Conservation (phyloP, 768 basidiomycete species). For the Tulasnella sp. region DNA sequence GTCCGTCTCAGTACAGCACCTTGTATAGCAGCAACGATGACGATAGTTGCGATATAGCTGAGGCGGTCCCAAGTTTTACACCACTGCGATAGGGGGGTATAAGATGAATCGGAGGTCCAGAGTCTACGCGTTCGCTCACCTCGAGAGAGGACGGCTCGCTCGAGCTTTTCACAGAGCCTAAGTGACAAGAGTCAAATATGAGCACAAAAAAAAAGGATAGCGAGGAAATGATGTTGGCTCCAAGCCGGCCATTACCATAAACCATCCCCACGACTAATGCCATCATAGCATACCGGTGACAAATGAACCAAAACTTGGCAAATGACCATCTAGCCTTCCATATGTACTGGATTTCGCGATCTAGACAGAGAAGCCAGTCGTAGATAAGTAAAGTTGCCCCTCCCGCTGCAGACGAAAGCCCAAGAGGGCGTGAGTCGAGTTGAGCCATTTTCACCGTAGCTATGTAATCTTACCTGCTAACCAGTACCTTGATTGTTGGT, state of each 20-base stretch:
- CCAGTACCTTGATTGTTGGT: background rate
- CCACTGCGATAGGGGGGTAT: background rate
- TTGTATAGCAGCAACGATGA: background rate
- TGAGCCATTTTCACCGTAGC: background rate
- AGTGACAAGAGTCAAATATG: background rate
- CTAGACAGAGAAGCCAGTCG: background rate
- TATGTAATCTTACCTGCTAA: background rate
- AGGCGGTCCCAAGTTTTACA: background rate
- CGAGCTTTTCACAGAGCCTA: background rate
- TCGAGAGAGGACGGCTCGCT: background rate
- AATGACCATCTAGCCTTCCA: constrained; percentile 1
- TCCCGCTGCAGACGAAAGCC: background rate
- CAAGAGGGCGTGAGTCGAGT: background rate
- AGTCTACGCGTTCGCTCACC: background rate
- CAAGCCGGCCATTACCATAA: background rate
- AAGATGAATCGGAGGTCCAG: background rate
- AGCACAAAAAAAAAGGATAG: too few relatives aligned
- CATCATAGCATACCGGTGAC: background rate
- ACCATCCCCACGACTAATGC: background rate
- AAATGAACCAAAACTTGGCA: background rate
- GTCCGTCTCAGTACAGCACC: background rate
- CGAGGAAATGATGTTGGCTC: background rate
- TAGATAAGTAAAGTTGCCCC: background rate
- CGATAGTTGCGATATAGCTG: background rate
- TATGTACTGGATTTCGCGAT: background rate